Evolutionary conservation across 495 filamentous ascomycete genomes (phyloP), one percentile per base, ranked within the genome.

Genomic region (Hypoxylon fragiforme): DNA sequence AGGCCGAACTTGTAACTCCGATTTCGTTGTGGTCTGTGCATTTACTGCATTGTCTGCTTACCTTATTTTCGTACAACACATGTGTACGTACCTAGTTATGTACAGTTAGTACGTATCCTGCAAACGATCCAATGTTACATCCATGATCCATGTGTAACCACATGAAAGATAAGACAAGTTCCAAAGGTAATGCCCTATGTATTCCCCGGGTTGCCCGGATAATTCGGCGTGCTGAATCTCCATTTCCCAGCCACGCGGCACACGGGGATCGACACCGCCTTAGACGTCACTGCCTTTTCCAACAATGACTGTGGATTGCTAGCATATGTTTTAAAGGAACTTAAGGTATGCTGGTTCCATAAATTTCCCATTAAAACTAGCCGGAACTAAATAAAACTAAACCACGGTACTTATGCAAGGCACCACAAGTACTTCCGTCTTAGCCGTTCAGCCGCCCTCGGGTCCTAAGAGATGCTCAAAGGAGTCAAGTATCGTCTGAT

Each of bases 391-490:
- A 35, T 50, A 19, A 38, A 21, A 48, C 28, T 39, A 47, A n/a
- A n/a, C 30, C 21, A 21, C 9, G 28, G 48, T 53, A 54, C 49
- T 15, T 60, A 60, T 60, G 57, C 50, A 60, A 60, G 57, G 57
- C 11, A 60, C 57, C 57, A 50, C 50, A 28, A 38, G 18, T 50
- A 60, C 45, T 38, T 54, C 32, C 40, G 32, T 20, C 8, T 15
- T 26, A 60, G 35, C 38, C 28, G 18, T 13, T 36, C 28, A 50
- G 41, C 46, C 31, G 20, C 26, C 9, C 34, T 45, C 18, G 41
- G n/a, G 45, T 57, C 45, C 35, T 44, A 57, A 14, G 18, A 9
- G 7, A 57, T n/a, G 54, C 24, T 44, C 22, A 50, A 19, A 38
- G 46, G 47, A 30, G 9, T 6, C 15, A 59, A 20, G 42, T 48